Conservation (phyloP, 306 rosid genomes). For the Inga oerstediana region DNA sequence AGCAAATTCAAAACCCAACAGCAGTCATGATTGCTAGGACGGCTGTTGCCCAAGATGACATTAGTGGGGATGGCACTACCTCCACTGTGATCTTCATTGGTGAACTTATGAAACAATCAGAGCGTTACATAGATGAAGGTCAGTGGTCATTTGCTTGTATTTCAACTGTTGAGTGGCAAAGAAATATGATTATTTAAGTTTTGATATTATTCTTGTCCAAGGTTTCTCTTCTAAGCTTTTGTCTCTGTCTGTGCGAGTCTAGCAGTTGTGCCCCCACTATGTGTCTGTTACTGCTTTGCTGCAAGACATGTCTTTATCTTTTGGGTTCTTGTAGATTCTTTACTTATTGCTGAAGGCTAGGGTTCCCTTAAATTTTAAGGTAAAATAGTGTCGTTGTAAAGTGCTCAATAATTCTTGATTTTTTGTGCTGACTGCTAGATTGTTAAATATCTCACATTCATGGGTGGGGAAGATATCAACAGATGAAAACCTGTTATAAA, state of each 20-base stretch:
- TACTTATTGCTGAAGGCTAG: not conserved
- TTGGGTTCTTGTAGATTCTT: not conserved
- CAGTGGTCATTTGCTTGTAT: conserved; percentile 21
- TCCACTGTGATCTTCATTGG: conserved; percentile 94
- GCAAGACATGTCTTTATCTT: not conserved
- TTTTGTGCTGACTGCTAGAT: not conserved
- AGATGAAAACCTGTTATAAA: not conserved
- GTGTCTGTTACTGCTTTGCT: not conserved
- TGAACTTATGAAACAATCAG: conserved; percentile 96
- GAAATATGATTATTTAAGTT: not conserved
- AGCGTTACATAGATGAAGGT: conserved; percentile 93
- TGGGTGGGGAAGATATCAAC: not conserved
- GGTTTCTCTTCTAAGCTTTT: not conserved
- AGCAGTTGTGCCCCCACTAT: not conserved
- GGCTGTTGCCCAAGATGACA: conserved; percentile 97
- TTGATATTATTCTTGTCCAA: not conserved
- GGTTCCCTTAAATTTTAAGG: not conserved
- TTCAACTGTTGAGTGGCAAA: conserved; percentile 2
- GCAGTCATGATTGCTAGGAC: conserved; percentile 99
- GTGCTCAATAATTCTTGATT: not conserved
- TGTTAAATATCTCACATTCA: not conserved
- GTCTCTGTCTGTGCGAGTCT: not conserved
- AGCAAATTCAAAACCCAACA: conserved; percentile 99
- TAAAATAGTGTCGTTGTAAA: not conserved
- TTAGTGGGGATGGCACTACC: conserved; percentile 96